Base-by-base conservation (phyloP, 331 rosid genomes). In the Stylosanthes scabra region DNA sequence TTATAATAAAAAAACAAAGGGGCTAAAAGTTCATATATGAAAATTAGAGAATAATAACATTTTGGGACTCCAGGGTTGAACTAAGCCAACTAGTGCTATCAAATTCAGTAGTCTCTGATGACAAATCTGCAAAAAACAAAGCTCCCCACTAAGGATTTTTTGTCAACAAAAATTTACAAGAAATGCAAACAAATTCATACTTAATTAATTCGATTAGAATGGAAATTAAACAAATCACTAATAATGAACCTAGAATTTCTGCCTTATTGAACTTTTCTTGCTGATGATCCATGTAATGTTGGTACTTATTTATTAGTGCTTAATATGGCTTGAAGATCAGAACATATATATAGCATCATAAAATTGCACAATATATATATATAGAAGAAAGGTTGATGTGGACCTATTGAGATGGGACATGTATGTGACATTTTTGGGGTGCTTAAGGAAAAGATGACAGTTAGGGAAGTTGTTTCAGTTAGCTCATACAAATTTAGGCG, bases 341-440 rank as follows among this genome's bases (percentile, higher is more conserved):
- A 20, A 20, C 25, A 20, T 20, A 20, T 20, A 0, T 54, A 46
- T 52, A 5, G 55, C 14, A 56, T 66, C 10, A 57, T 34, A 27
- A 28, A 57, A 69, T 31, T 49, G 45, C 15, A 46, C 44, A 41
- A 20, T 34, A 74, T 84, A 77, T 84, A 77, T 78, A 81, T 84
- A 86, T 64, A 74, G 10, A 20, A 60, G 72, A 10, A 60, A 56
- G 39, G 59, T 65, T 50, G 89, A 85, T 72, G 77, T 56, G 72
- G 87, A 88, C 86, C 2, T 71, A 8, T 3, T 61, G 54, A 49
- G 11, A 76, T 75, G 86, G 86, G 88, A 29, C 86, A 66, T 63
- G 63, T 29, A 66, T 63, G 63, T 29, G 74, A 77, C 72, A 81
- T 34, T 80, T 82, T 84, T 82, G 46, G 13, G 12, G 52, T 70